These are phyloP conservation scores for Gelatoporia subvermispora DNA, from an alignment of 768 basidiomycete species.

Conservation along the genomic window DNA sequence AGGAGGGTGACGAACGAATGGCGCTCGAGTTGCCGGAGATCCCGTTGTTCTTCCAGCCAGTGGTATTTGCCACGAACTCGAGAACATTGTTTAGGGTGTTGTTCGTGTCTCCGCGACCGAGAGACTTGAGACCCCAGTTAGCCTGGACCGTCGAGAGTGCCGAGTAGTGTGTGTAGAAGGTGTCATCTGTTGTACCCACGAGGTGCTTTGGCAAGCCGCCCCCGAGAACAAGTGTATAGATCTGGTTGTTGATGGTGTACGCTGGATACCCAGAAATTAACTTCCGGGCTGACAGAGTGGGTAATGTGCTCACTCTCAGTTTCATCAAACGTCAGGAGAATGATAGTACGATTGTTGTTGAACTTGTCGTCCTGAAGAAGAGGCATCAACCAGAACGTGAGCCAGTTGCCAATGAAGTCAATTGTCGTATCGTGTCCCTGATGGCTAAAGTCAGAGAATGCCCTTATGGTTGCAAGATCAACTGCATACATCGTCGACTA, in stretches of 20 bases:
- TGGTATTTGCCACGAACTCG: slow-evolving; percentile 41
- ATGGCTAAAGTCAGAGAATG: not conserved
- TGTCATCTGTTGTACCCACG: slow-evolving; percentile 42
- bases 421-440: slow-evolving; percentile 50
- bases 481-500: slow-evolving; percentile 40
- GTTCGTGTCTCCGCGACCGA: slow-evolving; percentile 56
- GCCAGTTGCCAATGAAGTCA: slow-evolving; percentile 41
- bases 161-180: slow-evolving; percentile 62
- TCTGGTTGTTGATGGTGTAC: slow-evolving; percentile 39
- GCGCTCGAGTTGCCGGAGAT: slow-evolving; percentile 20
- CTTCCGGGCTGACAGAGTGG: not conserved
- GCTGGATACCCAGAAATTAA: slow-evolving; percentile 23
- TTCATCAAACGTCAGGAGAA: slow-evolving; percentile 63
- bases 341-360: slow-evolving; percentile 50
- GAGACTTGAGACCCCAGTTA: slow-evolving; percentile 59
- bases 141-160: slow-evolving; percentile 48
- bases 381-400: slow-evolving; percentile 46
- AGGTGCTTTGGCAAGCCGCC: slow-evolving; percentile 38
- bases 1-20: slow-evolving; percentile 11
- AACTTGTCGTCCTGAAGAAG: slow-evolving; percentile 46
- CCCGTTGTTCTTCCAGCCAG: slow-evolving; percentile 39
- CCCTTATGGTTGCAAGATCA: fast-evolving
- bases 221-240: slow-evolving; percentile 42
- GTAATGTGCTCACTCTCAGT: slow-evolving; percentile 26
- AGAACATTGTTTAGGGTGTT: slow-evolving; percentile 47